Evolutionary conservation across 352 stramenopile genomes (phyloP), one percentile per base, ranked within the genome.

Genomic region (Phytophthora multivora): DNA sequence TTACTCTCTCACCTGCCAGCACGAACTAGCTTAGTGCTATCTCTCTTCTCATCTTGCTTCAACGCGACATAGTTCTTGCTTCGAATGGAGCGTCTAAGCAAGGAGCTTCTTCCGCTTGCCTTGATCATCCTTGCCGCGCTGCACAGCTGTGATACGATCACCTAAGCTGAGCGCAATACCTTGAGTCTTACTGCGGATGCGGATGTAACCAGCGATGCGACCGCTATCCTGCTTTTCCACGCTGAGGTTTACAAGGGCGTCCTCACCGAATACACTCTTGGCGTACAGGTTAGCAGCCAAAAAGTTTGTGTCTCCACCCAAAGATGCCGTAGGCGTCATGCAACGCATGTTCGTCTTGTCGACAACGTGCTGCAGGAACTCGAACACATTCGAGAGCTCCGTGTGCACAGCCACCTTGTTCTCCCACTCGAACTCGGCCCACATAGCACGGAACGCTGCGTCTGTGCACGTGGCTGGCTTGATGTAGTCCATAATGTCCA

Each of bases 401-500:
- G 96, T 99, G 76, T 98, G 97, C 42, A 99, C 93, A 3, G 88
- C 83, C 56, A 99, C 97, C 86, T 99, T 99, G 83, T 99, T 99
- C 80, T 99, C 98, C 98, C 98, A 99, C 82, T 99, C 98, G 74
- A 99, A 99, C 71, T 99, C 97, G 52, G 97, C 97, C 98, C 98
- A 99, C 97, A 99, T 99, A 5, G 83, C 87, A 61, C 98, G 93
- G 86, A 99, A 99, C n/a, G 91, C 87, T 66, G 98, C 92, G 72
- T 99, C 97, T 61, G 77, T 88, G 88, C 97, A 96, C 15, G 75
- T 90, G 43, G 86, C 75, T 47, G 98, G 97, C 63, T 98, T 92
- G 73, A 99, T 99, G 89, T 99, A 99, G 76, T 99, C 98, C 98
- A 99, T 99, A 51, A 99, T 99, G 71, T 99, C 97, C 61, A 99